Base-by-base conservation (phyloP, 2,329 filamentous ascomycete species). In the Pleomassaria siparia region DNA sequence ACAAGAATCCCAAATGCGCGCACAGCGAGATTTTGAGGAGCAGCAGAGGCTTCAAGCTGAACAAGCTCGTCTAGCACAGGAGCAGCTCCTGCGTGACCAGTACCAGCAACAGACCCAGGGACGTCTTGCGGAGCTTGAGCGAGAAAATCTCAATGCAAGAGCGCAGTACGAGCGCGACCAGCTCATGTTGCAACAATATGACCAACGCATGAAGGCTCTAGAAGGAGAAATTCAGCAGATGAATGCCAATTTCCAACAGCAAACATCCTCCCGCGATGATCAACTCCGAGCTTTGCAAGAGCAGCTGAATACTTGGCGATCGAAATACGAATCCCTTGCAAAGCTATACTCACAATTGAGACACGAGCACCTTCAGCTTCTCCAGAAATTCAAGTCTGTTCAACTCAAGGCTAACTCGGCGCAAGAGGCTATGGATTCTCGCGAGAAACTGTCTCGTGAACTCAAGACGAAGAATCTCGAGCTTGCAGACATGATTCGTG, bases 401-500 rank as follows among this genome's bases (percentile, higher is more conserved):
- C 95, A 97, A 71, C 80, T 97, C 54, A 99, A 97, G 79, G 94
- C 94, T 1, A 91, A 92, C 13, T 97, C 91, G 4, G 94, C 94
- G 0, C 92, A 97, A 68, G 94, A 99, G 74, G 94, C 94, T 1
- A 96, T 97, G 54, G 94, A 97, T 47, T 86, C 83, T 60, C 86
- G 92, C 8, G 94, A 99, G 76, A 96, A 95, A 77, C 80, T 99
- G 43, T 91, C 97, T 75, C 87, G 92, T 26, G 94, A 99, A 74
- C 88, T 99, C 70, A 99, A 99, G 82, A 96, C 92, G 24, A 99
- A 99, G 82, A 99, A 99, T 67, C 78, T 99, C n/a, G 94, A 99
- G 72, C 76, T 99, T 52, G 94, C 94, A 25, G 91, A 97, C 70
- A 97, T 99, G 94, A 99, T 99, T 56, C 84, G 94, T 35, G 94